phyloP scores from a whole-genome alignment of 306 rosid species.

The Castanospermum australe region DNA sequence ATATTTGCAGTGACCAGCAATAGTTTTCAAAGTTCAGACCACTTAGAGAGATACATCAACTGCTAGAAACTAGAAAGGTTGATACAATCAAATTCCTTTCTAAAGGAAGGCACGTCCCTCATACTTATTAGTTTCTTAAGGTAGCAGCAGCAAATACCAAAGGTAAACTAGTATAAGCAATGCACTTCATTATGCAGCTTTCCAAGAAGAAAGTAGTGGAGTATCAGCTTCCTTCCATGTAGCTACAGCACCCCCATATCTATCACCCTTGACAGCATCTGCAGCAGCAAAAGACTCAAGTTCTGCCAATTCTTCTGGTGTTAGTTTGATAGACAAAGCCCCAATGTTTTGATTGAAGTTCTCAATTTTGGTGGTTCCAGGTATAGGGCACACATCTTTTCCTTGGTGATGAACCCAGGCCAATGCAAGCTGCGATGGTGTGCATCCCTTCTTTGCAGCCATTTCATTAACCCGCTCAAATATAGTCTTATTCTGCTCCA shows the following conservation, averaged over 20 bases:
- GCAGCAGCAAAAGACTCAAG: slow-evolving; percentile 53
- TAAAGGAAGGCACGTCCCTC: background rate
- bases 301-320: slow-evolving; percentile 49
- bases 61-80: background rate
- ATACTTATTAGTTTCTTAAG: background rate
- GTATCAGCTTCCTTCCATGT: slow-evolving; percentile 57
- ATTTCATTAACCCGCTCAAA: slow-evolving; percentile 50
- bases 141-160: background rate
- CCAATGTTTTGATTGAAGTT: slow-evolving; percentile 51
- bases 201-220: slow-evolving; percentile 60
- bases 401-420: slow-evolving; percentile 58
- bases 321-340: slow-evolving; percentile 49
- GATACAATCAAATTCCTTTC: background rate
- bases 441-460: slow-evolving; percentile 49
- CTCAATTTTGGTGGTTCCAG: slow-evolving; percentile 62
- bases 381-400: slow-evolving; percentile 50
- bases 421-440: slow-evolving; percentile 48
- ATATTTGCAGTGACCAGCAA: background rate
- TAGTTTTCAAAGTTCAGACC: background rate
- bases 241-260: background rate
- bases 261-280: slow-evolving; percentile 48
- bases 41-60: background rate
- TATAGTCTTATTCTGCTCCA: slow-evolving; percentile 47
- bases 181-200: slow-evolving; percentile 1
- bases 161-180: background rate